These are phyloP conservation scores for Diplogelasinospora grovesii DNA, from an alignment of 495 filamentous ascomycete species.

Conservation along the genomic window DNA sequence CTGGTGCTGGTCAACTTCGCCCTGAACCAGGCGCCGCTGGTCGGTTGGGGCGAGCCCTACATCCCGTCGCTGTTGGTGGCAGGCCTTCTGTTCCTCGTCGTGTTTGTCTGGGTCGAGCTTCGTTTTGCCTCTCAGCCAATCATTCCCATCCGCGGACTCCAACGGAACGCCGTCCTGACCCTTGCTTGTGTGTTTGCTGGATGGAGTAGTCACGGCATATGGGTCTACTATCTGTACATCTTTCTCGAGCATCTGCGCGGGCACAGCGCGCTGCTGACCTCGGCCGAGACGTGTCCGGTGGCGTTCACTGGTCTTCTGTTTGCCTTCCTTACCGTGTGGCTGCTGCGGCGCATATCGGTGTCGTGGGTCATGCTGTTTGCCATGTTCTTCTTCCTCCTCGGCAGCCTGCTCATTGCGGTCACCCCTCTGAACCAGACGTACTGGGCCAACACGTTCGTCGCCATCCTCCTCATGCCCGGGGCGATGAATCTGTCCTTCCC, in stretches of 20 bases:
- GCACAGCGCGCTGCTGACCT: conserved; percentile 38
- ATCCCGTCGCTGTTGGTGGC: conserved; percentile 44
- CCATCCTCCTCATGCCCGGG: conserved; percentile 47
- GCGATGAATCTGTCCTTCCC: conserved; percentile 46
- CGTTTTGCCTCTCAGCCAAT: conserved; percentile 38
- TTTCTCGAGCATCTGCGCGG: conserved; percentile 46
- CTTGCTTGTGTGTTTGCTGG: conserved; percentile 49
- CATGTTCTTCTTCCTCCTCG: conserved; percentile 40
- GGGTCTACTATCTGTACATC: conserved; percentile 49
- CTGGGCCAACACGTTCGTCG: conserved; percentile 55
- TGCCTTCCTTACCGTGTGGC: conserved; percentile 38
- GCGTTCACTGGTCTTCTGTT: conserved; percentile 26
- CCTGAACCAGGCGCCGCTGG: conserved; percentile 52
- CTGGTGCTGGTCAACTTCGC: conserved; percentile 54
- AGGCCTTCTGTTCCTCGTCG: conserved; percentile 41
- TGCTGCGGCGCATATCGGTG: conserved; percentile 36
- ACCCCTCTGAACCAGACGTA: conserved; percentile 45
- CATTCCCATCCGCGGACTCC: conserved; percentile 45
- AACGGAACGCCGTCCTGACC: conserved; percentile 43
- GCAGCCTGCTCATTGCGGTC: conserved; percentile 38
- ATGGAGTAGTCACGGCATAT: conserved; percentile 57
- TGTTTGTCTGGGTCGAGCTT: conserved; percentile 47
- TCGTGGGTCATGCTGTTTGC: conserved; percentile 42
- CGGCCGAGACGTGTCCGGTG: conserved; percentile 17
- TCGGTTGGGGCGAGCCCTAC: conserved; percentile 50